phyloP scores from a whole-genome alignment of 164 flowering plant genomes.

The Stephania japonica region DNA sequence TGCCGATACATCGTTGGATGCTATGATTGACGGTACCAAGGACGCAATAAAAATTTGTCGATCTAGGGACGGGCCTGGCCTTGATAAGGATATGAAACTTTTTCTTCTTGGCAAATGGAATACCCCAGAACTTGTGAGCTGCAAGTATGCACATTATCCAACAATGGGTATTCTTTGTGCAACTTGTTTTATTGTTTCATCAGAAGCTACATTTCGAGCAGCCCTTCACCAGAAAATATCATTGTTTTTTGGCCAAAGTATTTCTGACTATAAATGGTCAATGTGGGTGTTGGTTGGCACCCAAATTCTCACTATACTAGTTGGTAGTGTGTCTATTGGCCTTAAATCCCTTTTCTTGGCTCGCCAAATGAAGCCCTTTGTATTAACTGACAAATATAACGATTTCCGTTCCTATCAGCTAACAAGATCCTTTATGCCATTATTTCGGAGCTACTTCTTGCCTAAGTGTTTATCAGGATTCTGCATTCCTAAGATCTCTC shows the following conservation, averaged over 20 bases:
- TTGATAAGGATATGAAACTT: not conserved
- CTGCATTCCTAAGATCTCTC: not conserved
- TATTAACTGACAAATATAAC: not conserved
- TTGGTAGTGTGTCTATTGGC: not conserved
- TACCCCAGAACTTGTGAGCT: not conserved
- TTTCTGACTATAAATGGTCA: not conserved
- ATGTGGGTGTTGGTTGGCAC: not conserved
- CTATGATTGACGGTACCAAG: not conserved
- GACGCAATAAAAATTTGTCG: not conserved
- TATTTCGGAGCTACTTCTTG: not conserved
- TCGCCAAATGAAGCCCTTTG: not conserved
- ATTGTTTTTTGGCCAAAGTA: not conserved
- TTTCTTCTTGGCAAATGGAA: not conserved
- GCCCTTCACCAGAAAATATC: not conserved
- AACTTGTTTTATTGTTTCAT: not conserved
- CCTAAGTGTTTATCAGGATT: not conserved
- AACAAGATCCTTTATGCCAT: not conserved
- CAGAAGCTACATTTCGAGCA: not conserved
- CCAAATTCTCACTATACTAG: not conserved
- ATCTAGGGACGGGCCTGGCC: not conserved
- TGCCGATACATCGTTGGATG: not conserved
- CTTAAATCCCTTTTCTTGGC: not conserved
- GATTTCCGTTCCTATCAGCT: no score
- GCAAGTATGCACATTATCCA: not conserved
- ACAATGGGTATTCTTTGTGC: not conserved